These are phyloP conservation scores for Diaporthe aspalathi DNA, from an alignment of 2,329 filamentous ascomycete genomes.

Conservation along the genomic window DNA sequence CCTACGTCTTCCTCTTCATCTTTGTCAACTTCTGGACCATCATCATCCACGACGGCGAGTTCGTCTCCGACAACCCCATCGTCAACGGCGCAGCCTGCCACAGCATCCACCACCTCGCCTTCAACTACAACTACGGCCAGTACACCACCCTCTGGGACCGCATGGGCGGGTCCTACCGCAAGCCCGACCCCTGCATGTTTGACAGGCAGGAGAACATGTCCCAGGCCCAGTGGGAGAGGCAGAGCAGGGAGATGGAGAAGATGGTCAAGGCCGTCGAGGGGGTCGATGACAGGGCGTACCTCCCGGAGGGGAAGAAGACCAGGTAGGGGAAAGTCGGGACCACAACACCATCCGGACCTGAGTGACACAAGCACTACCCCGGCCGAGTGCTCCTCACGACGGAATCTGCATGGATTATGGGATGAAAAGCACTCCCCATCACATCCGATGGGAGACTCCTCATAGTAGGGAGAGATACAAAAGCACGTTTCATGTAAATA, in stretches of 20 bases:
- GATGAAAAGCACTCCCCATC: background rate
- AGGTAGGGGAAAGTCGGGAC: slow-evolving; percentile 42
- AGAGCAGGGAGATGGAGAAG: slow-evolving; percentile 79
- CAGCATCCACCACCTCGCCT: slow-evolving; percentile 88
- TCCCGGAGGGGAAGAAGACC: slow-evolving; percentile 59
- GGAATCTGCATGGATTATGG: too few relatives aligned
- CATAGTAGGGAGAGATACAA: too few relatives aligned
- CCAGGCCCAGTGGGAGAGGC: slow-evolving; percentile 80
- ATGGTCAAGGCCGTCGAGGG: slow-evolving; percentile 79
- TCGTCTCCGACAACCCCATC: slow-evolving; percentile 88
- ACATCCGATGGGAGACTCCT: background rate
- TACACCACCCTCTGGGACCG: slow-evolving; percentile 95
- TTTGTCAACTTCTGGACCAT: slow-evolving; percentile 99
- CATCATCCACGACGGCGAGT: slow-evolving; percentile 95
- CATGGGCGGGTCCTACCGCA: slow-evolving; percentile 85
- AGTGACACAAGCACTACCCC: too few relatives aligned
- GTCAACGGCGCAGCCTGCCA: slow-evolving; percentile 97
- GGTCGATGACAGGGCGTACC: slow-evolving; percentile 63
- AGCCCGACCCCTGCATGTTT: slow-evolving; percentile 89
- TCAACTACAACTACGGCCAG: slow-evolving; percentile 94
- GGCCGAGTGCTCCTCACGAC: background rate
- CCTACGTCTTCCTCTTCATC: slow-evolving; percentile 85
- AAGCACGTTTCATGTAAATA: slow-evolving; percentile 7
- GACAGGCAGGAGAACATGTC: slow-evolving; percentile 87
- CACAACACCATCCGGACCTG: too few relatives aligned